Base-by-base conservation (phyloP, 768 basidiomycete genomes). In the Dacryopinax primogenitus region DNA sequence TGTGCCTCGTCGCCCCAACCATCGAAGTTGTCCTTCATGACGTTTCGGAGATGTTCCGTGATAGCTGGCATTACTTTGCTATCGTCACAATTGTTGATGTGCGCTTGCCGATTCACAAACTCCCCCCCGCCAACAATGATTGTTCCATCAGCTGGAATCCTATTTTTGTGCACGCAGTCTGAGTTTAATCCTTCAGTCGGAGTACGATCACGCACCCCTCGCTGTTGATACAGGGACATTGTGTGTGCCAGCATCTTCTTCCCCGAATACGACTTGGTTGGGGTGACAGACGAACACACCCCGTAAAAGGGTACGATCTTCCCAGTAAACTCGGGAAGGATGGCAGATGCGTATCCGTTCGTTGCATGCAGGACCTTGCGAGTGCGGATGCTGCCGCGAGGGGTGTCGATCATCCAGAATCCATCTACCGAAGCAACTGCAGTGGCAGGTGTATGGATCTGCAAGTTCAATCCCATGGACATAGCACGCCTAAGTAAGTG, bases 221-320 rank as follows among this genome's bases (percentile, higher is more conserved):
- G 51, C 26, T 58, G 51, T 58, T 58, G 13, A 30, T 58, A 63
- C 28, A 71, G 65, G 11, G 68, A 67, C 44, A 69, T 72, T 13
- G 71, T 73, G 21, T 66, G 32, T 3, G 33, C 62, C 45, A 74
- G 69, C 64, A 70, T 67, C 3, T 65, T 67, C 12, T 32, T 13
- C 12, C 73, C 73, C 7, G 68, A 37, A 39, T 68, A 73, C 23
- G 71, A 32, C 33, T 62, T 66, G 1, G 73, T 63, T 16, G 74
- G 71, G 23, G 73, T 44, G 35, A 73, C 61, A 33, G 66, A 64
- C 28, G 73, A 39, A 66, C 73, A 70, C 68, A 70, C 69, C 41
- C 80, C 83, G 63, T 85, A 77, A 26, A 78, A 68, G 30, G 88
- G 86, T 18, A 87, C 71, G 66, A 88, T 82, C 71, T 83, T 87